Evolutionary conservation across 345 rosid species (phyloP).

Genomic region (Capsella bursapastoris): DNA sequence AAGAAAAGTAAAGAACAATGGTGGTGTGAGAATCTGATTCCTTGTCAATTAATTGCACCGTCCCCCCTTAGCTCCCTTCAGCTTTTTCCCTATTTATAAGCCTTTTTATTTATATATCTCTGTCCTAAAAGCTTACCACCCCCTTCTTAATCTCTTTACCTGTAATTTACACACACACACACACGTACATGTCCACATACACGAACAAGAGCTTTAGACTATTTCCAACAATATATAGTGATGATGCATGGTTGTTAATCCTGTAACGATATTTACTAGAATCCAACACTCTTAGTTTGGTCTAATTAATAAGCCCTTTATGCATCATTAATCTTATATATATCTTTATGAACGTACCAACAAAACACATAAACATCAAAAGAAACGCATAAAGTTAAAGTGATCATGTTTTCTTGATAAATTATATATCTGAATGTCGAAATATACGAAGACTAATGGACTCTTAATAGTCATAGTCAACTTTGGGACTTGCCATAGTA

Average conservation of each 20-base stretch:
- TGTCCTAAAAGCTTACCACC: constrained; percentile 32
- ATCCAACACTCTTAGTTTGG: neutral
- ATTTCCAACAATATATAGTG: neutral
- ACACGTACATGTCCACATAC: constrained; percentile 20
- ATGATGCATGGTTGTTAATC: neutral
- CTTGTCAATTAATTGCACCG: constrained; percentile 47
- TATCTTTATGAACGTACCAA: neutral
- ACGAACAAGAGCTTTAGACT: neutral
- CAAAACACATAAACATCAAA: neutral
- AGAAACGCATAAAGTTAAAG: neutral
- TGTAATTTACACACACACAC: constrained; percentile 17
- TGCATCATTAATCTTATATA: neutral
- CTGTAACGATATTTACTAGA: neutral
- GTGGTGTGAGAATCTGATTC: constrained; percentile 50
- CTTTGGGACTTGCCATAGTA: neutral
- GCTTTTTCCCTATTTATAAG: constrained; percentile 32
- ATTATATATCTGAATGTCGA: too few relatives aligned
- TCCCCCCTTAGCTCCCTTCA: constrained; percentile 6
- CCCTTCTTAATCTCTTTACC: constrained; percentile 23
- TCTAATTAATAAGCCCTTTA: neutral
- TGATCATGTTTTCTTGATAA: neutral
- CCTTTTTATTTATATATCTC: constrained; percentile 24
- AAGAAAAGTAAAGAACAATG: constrained; percentile 36
- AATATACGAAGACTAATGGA: too few relatives aligned
- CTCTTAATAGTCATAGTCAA: neutral